Base-by-base conservation (phyloP, 1,284 basidiomycete genomes). In the Apiotrichum laibachii region DNA sequence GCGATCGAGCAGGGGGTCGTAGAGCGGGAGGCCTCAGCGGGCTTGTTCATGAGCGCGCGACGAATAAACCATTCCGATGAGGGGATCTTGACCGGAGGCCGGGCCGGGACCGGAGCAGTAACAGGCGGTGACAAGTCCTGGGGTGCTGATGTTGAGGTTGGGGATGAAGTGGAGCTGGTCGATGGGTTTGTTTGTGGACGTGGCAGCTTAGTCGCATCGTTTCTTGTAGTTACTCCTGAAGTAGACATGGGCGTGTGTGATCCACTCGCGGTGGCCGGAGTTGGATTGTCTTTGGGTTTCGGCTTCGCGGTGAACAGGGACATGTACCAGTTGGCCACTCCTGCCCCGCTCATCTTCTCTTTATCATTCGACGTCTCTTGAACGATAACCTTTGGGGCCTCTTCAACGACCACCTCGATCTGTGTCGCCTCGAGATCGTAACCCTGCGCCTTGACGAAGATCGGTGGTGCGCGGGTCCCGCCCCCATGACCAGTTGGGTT, bases 41-140 rank as follows among this genome's bases (percentile, higher is more conserved):
- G 39, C 34, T 50, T 40, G 39, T 55, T 60, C n/a, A 57, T 50
- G 16, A 76, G 68, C 5, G 72, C 72, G 49, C 73, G 71, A 5
- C 74, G 73, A 60, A 77, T 76, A 65, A 75, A 77, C 75, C 75
- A 77, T 55, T 77, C 72, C 21, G 59, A 66, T 2, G 57, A 56
- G 49, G 67, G 62, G 15, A 76, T 61, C 13, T 67, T 67, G 21
- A 73, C 48, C 26, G 64, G 64, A 46, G 50, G 19, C 7, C 55
- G 16, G 10, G 44, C 26, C 2, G 39, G n/a, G 8, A 15, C 7
- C 1, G 48, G 37, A 5, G 46, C 2, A 1, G 37, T 10, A 2
- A 12, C 34, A 7, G 52, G 35, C 43, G 37, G 9, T 2, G 35
- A 1, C 19, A 50, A 8, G 15, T 31, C 15, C 19, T 42, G 16